Conservation (phyloP, 225 moss, liverwort and hornwort genomes). For the Polytrichum commune region DNA sequence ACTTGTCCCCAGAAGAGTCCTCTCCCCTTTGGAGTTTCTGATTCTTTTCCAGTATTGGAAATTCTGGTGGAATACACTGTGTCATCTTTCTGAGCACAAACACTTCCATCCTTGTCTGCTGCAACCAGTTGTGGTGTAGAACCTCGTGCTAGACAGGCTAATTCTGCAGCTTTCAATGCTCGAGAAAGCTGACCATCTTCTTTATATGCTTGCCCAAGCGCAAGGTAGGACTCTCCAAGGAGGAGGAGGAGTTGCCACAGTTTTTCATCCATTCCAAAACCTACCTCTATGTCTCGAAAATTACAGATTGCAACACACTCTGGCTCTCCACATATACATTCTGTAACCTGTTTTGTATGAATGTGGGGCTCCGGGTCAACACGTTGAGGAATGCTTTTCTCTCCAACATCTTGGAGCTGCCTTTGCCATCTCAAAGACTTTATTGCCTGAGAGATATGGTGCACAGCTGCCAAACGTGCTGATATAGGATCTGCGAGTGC, state of each 20-base stretch:
- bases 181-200: conserved; percentile 71
- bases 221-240: conserved; percentile 78
- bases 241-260: conserved; percentile 80
- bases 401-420: conserved; percentile 76
- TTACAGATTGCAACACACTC: conserved; percentile 96
- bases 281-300: conserved; percentile 77
- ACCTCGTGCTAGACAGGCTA: conserved; percentile 76
- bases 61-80: not conserved
- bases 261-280: conserved; percentile 92
- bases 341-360: conserved; percentile 46
- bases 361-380: conserved; percentile 35
- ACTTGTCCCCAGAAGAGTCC: conserved; percentile 81
- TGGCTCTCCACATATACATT: conserved; percentile 91
- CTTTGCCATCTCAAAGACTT: conserved; percentile 92
- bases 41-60: not conserved
- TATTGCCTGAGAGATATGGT: conserved; percentile 92
- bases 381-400: conserved; percentile 40
- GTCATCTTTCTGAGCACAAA: conserved; percentile 15
- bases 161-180: conserved; percentile 80
- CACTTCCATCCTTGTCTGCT: conserved; percentile 7
- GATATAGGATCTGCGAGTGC: conserved; percentile 75
- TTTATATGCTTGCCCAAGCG: conserved; percentile 86
- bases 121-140: conserved; percentile 46
- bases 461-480: conserved; percentile 82
- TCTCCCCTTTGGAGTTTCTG: conserved; percentile 20